Evolutionary conservation across 108 stramenopile species (phyloP).

Genomic region (Bacterosira constricta): DNA sequence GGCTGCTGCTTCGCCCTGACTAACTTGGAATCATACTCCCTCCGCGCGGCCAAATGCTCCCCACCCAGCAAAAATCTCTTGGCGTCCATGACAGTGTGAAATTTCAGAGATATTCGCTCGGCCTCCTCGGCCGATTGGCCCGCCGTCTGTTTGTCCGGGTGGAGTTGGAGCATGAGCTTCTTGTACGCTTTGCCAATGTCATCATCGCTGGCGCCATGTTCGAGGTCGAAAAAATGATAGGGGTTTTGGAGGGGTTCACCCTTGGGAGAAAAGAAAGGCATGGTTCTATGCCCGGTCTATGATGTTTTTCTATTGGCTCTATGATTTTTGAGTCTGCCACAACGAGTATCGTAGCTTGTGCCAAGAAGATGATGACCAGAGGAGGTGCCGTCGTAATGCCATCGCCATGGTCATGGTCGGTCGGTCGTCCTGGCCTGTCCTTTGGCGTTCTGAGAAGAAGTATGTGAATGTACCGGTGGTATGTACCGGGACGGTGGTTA

Average conservation of each 20-base stretch:
- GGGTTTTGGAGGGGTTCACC: conserved; percentile 54
- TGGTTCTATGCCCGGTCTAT: too few relatives aligned
- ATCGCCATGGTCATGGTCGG: too few relatives aligned
- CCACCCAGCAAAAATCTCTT: conserved; percentile 40
- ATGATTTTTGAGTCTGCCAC: too few relatives aligned
- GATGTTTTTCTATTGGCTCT: too few relatives aligned
- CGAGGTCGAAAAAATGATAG: conserved; percentile 63
- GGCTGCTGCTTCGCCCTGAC: conserved; percentile 11
- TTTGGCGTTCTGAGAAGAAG: too few relatives aligned
- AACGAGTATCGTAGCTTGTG: too few relatives aligned
- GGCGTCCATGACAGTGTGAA: conserved; percentile 51
- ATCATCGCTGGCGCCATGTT: conserved; percentile 53
- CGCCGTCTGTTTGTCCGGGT: conserved; percentile 76
- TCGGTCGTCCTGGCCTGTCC: too few relatives aligned
- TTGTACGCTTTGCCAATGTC: conserved; percentile 81
- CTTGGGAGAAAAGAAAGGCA: conserved; percentile 31
- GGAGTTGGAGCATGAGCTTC: conserved; percentile 78
- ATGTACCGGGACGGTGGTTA: too few relatives aligned
- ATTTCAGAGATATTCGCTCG: conserved; percentile 17
- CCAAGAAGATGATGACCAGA: too few relatives aligned
- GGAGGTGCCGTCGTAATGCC: too few relatives aligned
- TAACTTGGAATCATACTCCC: conserved; percentile 48
- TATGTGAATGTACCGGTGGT: too few relatives aligned
- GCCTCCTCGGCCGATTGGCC: conserved; percentile 48
- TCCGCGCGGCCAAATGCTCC: conserved; percentile 31